A percentile compares a stretch with the other conserved stretches of the same genome.
phyloP scores from a whole-genome alignment of 1,284 basidiomycete species.

The Sutorius eximius region DNA sequence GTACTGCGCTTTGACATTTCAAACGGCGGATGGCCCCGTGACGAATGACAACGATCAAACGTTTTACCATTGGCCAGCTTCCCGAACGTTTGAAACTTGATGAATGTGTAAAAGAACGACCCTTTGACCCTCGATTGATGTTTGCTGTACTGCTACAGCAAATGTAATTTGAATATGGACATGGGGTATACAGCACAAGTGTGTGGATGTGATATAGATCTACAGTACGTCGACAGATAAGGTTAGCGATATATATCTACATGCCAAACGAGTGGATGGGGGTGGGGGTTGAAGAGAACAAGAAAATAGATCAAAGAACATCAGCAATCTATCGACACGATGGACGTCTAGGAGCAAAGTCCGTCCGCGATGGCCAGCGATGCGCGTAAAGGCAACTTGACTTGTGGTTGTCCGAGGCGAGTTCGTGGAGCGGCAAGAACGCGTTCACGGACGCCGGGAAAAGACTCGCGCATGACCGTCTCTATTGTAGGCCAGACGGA shows the following conservation, averaged over 20 bases:
- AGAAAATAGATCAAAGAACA: no score
- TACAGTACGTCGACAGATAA: conserved; percentile 25
- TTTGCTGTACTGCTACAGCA: conserved; percentile 11
- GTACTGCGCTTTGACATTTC: neutral
- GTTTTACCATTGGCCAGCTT: neutral
- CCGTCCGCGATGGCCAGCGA: conserved; percentile 15
- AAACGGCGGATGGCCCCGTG: neutral
- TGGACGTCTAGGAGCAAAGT: conserved; percentile 15
- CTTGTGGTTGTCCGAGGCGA: conserved; percentile 21
- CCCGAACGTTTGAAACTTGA: neutral
- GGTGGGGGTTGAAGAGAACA: neutral
- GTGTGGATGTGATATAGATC: conserved; percentile 11
- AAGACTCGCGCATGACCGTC: conserved; percentile 18
- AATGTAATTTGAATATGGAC: conserved; percentile 7
- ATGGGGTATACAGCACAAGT: conserved; percentile 10
- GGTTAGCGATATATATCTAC: conserved; percentile 4
- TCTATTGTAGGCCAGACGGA: conserved; percentile 27
- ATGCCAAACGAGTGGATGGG: conserved; percentile 12
- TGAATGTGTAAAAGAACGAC: neutral
- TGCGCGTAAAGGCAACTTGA: conserved; percentile 15
- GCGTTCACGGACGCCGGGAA: conserved; percentile 16
- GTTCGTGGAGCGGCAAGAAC: conserved; percentile 6
- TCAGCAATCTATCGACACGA: neutral
- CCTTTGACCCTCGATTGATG: neutral
- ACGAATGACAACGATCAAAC: neutral